Evolutionary conservation across 306 rosid species (phyloP), one percentile per base, ranked within the genome.

Genomic region (Crotalaria pallida): DNA sequence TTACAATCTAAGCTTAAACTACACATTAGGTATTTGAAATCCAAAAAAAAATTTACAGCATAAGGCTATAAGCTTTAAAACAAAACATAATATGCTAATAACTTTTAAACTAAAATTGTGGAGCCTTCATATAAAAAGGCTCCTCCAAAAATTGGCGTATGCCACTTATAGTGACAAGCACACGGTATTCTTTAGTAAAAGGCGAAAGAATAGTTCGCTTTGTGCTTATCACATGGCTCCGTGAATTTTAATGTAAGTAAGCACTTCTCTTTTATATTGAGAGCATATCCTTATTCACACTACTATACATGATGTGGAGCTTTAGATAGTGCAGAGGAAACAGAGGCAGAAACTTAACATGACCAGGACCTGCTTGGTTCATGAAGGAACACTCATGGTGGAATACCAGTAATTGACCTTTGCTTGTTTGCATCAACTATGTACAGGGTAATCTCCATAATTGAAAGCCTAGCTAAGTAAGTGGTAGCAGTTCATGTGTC

Each of bases 101-200:
- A n/a, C n/a, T n/a, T n/a, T 48, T 16, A 2, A 16, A 50, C 58
- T 51, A 10, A 5, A 10, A 0, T 50, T 19, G 6, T 10, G 58
- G 58, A 3, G 58, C 15, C 27, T 29, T 51, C 58, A 3, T 3
- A 8, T 1, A 21, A 3, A 29, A 21, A 5, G 0, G 19, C 29
- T n/a, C 58, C 58, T 53, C 45, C 24, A 67, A 77, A 76, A 76
- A 71, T 76, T 19, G 13, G 81, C 78, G 57, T 71, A 65, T 76
- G 84, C 84, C 38, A 50, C 31, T 1, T 4, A 1, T 0, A 0
- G 48, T 66, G 17, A 22, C 52, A 19, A 48, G 34, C 57, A 64
- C 79, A 78, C 80, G 76, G 81, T 71, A 79, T 75, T 78, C 76
- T 82, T 79, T 75, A 66, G 84, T 79, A 79, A 75, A 79, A 83